Conservation (phyloP, 805 yeast species). For the Candida orba region DNA sequence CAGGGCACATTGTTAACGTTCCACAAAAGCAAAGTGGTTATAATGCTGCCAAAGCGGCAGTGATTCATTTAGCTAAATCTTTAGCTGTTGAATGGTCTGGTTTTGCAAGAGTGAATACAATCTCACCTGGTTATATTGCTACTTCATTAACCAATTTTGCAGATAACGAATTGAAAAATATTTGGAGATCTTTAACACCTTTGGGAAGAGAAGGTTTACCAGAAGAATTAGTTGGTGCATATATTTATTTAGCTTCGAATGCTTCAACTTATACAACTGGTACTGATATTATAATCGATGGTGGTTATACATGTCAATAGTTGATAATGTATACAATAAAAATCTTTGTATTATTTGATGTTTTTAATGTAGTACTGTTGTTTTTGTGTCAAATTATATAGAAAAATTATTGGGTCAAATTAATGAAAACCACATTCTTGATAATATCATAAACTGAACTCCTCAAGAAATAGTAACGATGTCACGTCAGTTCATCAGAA, state of each 20-base stretch:
- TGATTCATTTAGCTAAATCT: conserved; percentile 66
- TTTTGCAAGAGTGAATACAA: conserved; percentile 77
- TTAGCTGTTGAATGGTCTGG: conserved; percentile 84
- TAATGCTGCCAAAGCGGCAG: conserved; percentile 84
- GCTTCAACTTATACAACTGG: conserved; percentile 80
- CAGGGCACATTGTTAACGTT: conserved; percentile 78
- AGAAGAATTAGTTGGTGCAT: conserved; percentile 73
- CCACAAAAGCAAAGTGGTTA: conserved; percentile 86
- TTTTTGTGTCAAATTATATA: not conserved
- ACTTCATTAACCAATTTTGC: conserved; percentile 57
- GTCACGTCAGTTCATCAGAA: conserved; percentile 17
- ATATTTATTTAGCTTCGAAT: conserved; percentile 70
- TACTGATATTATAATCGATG: conserved; percentile 69
- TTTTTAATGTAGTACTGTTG: not conserved
- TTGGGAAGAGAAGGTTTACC: conserved; percentile 72
- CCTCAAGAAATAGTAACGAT: conserved; percentile 3
- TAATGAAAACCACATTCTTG: not conserved
- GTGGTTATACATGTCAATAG: conserved; percentile 46
- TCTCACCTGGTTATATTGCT: conserved; percentile 78
- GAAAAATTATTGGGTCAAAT: not conserved
- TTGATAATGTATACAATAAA: not conserved
- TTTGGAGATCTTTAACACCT: conserved; percentile 50
- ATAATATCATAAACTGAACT: too few relatives aligned
- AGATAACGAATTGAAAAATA: conserved; percentile 34
- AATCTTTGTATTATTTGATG: not conserved